Percentiles rank a stretch among this genome's conserved stretches.
Conservation (phyloP, 805 yeast genomes). For the Dipodascus geniculatus region DNA sequence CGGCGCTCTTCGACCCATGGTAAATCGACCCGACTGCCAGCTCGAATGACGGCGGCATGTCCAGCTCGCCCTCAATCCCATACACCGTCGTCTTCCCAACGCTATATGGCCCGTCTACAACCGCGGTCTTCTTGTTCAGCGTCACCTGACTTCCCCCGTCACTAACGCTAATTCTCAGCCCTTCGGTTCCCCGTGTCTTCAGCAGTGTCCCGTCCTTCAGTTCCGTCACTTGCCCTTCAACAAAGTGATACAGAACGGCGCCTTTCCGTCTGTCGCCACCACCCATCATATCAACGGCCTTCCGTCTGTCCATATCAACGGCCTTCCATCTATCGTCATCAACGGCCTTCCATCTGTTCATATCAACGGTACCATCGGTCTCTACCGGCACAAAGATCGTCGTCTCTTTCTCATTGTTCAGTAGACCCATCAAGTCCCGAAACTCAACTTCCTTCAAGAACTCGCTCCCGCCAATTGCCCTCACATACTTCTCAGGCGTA, state of each 20-base stretch:
- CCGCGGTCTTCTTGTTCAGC: conserved; percentile 45
- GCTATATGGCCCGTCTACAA: conserved; percentile 32
- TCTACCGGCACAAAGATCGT: conserved; percentile 49
- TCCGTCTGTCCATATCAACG: background rate
- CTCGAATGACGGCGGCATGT: conserved; percentile 53
- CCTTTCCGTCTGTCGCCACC: conserved; percentile 11
- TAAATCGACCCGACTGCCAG: conserved; percentile 52
- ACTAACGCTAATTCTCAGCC: conserved; percentile 33
- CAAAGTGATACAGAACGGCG: conserved; percentile 55
- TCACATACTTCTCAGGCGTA: conserved; percentile 45
- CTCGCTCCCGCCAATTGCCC: conserved; percentile 45
- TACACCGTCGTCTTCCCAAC: conserved; percentile 62
- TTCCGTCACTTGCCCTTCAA: conserved; percentile 32
- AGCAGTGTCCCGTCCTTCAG: conserved; percentile 3
- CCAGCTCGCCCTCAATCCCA: conserved; percentile 45
- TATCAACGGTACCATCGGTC: conserved; percentile 1
- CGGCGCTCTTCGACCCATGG: conserved; percentile 54
- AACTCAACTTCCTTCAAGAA: conserved; percentile 61
- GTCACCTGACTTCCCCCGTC: conserved; percentile 19
- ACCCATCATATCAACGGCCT: background rate
- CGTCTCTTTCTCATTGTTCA: conserved; percentile 41
- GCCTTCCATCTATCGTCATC: background rate
- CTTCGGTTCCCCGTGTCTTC: too few species aligned
- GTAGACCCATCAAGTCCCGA: conserved; percentile 41
- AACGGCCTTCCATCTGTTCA: background rate